Evolutionary conservation across 148 eudicot genomes (phyloP).

Genomic region (Chenopodium suecicum): DNA sequence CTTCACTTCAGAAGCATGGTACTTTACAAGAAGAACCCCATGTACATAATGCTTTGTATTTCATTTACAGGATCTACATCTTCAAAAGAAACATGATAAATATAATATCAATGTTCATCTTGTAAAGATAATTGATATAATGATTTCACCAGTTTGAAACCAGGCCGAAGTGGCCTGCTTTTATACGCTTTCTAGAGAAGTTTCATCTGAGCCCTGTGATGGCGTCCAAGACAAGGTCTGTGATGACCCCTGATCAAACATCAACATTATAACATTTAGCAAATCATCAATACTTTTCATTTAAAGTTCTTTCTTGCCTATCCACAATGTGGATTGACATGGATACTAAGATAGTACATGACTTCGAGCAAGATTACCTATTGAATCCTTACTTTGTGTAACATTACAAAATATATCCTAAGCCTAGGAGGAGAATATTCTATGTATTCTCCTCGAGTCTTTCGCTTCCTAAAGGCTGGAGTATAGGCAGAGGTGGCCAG

Average conservation of each 20-base stretch:
- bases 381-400: background rate
- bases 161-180: background rate
- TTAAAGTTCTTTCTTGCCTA: background rate
- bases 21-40: slow-evolving; percentile 12
- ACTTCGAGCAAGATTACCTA: background rate
- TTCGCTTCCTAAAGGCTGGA: too few relatives aligned
- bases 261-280: slow-evolving; percentile 1
- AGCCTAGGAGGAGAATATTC: too few relatives aligned
- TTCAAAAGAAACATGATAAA: background rate
- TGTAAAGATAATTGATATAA: background rate
- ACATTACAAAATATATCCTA: too few relatives aligned
- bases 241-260: slow-evolving; percentile 16
- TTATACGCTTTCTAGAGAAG: background rate
- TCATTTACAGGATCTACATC: slow-evolving; percentile 15
- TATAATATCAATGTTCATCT: background rate
- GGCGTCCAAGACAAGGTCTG: slow-evolving; percentile 14
- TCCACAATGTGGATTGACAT: background rate
- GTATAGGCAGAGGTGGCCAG: too few relatives aligned
- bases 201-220: slow-evolving; percentile 24
- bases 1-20: slow-evolving; percentile 1
- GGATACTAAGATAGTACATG: background rate
- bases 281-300: background rate
- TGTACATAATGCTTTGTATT: slow-evolving; percentile 13
- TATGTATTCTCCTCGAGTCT: too few relatives aligned
- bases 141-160: background rate